These are phyloP conservation scores for Pascua guehoae DNA, from an alignment of 1,284 basidiomycete species.

Conservation along the genomic window DNA sequence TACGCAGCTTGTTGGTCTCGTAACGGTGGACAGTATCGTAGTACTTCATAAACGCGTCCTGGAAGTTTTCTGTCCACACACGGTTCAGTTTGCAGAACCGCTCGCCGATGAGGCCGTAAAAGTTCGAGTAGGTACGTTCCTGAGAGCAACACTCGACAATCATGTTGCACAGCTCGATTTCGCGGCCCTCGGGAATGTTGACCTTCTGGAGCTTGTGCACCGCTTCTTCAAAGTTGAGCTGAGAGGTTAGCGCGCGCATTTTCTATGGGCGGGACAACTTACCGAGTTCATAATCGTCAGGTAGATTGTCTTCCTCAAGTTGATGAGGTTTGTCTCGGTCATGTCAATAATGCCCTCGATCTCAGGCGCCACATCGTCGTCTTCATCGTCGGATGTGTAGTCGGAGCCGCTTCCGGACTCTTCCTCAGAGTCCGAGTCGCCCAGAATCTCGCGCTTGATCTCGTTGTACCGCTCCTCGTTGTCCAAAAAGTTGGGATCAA, in stretches of 20 bases:
- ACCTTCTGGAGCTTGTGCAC: constrained; percentile 97
- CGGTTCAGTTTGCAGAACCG: constrained; percentile 94
- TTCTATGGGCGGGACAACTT: constrained; percentile 24
- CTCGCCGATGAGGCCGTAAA: constrained; percentile 94
- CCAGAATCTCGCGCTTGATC: constrained; percentile 92
- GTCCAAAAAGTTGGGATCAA: constrained; percentile 79
- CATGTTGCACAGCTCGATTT: constrained; percentile 98
- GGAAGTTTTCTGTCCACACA: constrained; percentile 85
- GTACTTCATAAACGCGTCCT: constrained; percentile 83
- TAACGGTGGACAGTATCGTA: constrained; percentile 97
- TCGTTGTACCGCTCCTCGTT: constrained; percentile 91
- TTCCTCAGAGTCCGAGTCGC: constrained; percentile 55
- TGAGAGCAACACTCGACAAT: constrained; percentile 99
- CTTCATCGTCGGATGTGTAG: constrained; percentile 60
- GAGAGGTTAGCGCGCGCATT: constrained; percentile 8
- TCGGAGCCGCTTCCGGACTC: constrained; percentile 66
- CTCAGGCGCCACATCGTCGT: constrained; percentile 61
- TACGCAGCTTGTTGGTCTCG: constrained; percentile 95
- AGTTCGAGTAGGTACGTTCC: constrained; percentile 92
- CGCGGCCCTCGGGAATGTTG: constrained; percentile 83
- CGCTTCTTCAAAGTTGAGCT: constrained; percentile 93
- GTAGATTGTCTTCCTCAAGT: constrained; percentile 90
- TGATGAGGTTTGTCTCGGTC: constrained; percentile 93
- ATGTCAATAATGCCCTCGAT: constrained; percentile 90
- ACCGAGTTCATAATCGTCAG: constrained; percentile 94